Conservation (phyloP, 208 protist species). For the Leishmania arabica region DNA sequence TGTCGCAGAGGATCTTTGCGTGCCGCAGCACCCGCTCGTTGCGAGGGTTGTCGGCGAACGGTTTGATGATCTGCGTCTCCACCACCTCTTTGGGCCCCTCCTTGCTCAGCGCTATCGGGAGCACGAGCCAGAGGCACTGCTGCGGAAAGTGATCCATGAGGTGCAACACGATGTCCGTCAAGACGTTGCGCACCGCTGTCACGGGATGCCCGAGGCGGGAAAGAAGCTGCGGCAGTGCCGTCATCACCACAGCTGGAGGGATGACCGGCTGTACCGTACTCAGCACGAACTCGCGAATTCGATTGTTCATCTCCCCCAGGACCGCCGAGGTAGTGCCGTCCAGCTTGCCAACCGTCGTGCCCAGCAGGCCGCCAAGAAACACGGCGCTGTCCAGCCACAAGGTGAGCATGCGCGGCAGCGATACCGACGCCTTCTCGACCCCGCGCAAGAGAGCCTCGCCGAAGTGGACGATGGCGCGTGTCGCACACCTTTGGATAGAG, state of each 20-base stretch:
- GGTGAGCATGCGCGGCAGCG: conserved; percentile 95
- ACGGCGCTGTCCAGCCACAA: conserved; percentile 92
- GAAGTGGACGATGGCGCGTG: conserved; percentile 72
- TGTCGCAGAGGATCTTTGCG: conserved; percentile 61
- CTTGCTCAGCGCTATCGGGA: conserved; percentile 77
- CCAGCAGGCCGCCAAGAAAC: conserved; percentile 31
- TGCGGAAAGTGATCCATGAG: conserved; percentile 82
- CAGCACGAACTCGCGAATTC: conserved; percentile 30
- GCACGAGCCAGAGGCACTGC: conserved; percentile 88
- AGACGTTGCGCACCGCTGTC: conserved; percentile 43
- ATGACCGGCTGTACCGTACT: conserved; percentile 33
- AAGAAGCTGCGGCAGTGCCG: conserved; percentile 86
- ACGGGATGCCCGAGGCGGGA: conserved; percentile 88
- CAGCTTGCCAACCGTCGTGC: conserved; percentile 21
- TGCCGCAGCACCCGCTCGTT: conserved; percentile 47
- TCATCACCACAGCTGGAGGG: conserved; percentile 60
- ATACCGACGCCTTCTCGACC: conserved; percentile 83
- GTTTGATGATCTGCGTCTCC: conserved; percentile 48
- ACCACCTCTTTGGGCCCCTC: conserved; percentile 44
- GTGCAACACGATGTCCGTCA: conserved; percentile 62
- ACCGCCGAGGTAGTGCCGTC: conserved; percentile 7
- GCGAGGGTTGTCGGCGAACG: conserved; percentile 40
- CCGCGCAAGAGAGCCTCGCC: conserved; percentile 84
- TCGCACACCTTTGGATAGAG: conserved; percentile 22
- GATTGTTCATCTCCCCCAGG: conserved; percentile 37